Percentiles rank a stretch among this genome's conserved stretches.
phyloP scores from a whole-genome alignment of 306 rosid genomes.

The Pyrus pyrifolia region DNA sequence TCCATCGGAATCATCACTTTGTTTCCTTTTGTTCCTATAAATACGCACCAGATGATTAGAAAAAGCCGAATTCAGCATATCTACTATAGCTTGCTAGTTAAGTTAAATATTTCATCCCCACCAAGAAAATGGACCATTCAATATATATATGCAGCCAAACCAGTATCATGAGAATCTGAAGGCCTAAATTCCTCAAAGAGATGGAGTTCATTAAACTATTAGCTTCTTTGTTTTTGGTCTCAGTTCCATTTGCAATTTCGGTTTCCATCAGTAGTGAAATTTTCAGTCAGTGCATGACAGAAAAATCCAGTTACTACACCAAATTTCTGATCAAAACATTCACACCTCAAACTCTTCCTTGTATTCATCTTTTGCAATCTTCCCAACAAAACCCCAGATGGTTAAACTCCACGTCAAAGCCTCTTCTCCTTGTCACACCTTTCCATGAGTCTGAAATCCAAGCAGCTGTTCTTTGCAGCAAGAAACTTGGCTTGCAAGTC shows the following conservation, averaged over 20 bases:
- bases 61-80: slow-evolving; percentile 2
- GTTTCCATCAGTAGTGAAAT: slow-evolving; percentile 8
- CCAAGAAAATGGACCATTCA: neutral
- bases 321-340: slow-evolving; percentile 11
- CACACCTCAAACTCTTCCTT: slow-evolving; percentile 21
- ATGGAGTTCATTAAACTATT: slow-evolving; percentile 13
- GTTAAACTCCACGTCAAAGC: slow-evolving; percentile 42
- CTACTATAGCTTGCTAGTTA: neutral
- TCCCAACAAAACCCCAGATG: slow-evolving; percentile 46
- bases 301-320: neutral
- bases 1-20: slow-evolving; percentile 9
- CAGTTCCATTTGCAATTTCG: slow-evolving; percentile 17
- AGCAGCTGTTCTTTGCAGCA: slow-evolving; percentile 43
- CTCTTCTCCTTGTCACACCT: slow-evolving; percentile 35
- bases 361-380: slow-evolving; percentile 27
- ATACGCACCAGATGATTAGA: no score
- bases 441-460: slow-evolving; percentile 43
- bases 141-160: neutral
- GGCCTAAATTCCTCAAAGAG: neutral
- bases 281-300: slow-evolving; percentile 31
- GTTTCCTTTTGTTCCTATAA: neutral
- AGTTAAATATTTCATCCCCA: neutral
- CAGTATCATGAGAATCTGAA: neutral
- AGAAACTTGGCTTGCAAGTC: slow-evolving; percentile 30
- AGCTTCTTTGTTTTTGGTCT: slow-evolving; percentile 21